Percentiles rank a stretch among this genome's conserved stretches.
Evolutionary conservation across 768 basidiomycete genomes (phyloP).

Genomic region (Leucosporidium yakuticum): DNA sequence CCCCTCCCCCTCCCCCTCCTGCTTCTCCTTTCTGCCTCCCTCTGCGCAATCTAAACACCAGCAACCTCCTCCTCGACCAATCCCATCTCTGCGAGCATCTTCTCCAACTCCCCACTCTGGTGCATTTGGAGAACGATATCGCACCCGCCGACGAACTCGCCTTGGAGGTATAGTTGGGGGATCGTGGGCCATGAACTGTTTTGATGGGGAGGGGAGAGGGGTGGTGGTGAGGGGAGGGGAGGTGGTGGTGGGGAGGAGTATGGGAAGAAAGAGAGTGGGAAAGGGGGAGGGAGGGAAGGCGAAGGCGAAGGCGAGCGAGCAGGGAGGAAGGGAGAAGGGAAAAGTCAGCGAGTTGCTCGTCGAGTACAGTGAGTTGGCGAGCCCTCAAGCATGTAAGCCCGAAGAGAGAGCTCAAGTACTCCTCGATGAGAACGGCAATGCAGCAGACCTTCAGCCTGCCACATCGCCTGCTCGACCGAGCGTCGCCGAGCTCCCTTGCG

Average conservation of each 20-base stretch:
- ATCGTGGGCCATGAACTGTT: slow-evolving; percentile 94
- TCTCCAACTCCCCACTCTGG: slow-evolving; percentile 87
- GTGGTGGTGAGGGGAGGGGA: background rate
- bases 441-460: no score
- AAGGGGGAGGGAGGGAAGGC: background rate
- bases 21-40: background rate
- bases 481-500: no score
- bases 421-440: no score
- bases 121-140: slow-evolving; percentile 95
- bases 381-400: no score
- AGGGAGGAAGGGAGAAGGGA: no score
- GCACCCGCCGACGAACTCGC: slow-evolving; percentile 94
- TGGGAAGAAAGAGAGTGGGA: background rate
- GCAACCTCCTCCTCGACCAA: background rate
- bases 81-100: slow-evolving; percentile 28
- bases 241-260: background rate
- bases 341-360: no score
- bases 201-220: background rate
- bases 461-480: no score
- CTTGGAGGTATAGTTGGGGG: slow-evolving; percentile 88
- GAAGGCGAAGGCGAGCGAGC: background rate
- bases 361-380: background rate
- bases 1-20: background rate
- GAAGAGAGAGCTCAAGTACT: no score
- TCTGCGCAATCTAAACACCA: background rate